Evolutionary conservation across 1,284 basidiomycete genomes (phyloP).

Genomic region (Trichosporon sp.): DNA sequence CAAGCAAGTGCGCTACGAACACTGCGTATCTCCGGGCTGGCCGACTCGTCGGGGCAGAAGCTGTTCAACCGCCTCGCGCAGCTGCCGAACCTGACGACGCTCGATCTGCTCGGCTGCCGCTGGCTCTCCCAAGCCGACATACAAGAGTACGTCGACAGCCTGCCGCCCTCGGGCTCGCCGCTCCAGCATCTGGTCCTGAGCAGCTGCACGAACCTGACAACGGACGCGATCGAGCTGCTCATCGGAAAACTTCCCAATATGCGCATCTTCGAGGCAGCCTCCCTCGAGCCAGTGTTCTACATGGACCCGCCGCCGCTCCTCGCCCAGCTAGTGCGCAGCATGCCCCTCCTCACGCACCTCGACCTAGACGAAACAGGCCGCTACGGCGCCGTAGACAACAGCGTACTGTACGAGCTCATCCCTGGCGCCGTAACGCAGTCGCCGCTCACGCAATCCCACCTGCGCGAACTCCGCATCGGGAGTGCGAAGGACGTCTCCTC

Average conservation of each 20-base stretch:
- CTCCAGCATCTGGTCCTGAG: slow-evolving; percentile 75
- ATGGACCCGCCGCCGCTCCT: slow-evolving; percentile 18
- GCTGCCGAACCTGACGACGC: slow-evolving; percentile 66
- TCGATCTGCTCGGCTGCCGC: slow-evolving; percentile 67
- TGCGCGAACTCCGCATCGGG: slow-evolving; percentile 71
- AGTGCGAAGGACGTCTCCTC: slow-evolving; percentile 60
- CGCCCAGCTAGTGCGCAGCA: slow-evolving; percentile 30
- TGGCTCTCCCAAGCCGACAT: slow-evolving; percentile 13
- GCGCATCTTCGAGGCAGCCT: slow-evolving; percentile 76
- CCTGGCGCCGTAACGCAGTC: slow-evolving; percentile 12
- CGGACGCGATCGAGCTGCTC: slow-evolving; percentile 65
- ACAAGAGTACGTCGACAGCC: slow-evolving; percentile 50
- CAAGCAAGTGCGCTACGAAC: slow-evolving; percentile 17
- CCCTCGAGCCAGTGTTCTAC: slow-evolving; percentile 49
- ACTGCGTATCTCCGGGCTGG: slow-evolving; percentile 62
- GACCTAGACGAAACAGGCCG: slow-evolving; percentile 72
- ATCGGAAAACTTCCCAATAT: slow-evolving; percentile 66
- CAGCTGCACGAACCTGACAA: slow-evolving; percentile 66
- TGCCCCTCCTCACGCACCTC: slow-evolving; percentile 64
- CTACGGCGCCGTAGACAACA: slow-evolving; percentile 62
- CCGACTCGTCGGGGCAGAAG: slow-evolving; percentile 49
- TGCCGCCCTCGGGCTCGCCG: slow-evolving; percentile 36
- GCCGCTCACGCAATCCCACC: slow-evolving; percentile 21
- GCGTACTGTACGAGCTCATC: slow-evolving; percentile 52
- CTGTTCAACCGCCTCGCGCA: slow-evolving; percentile 58